A percentile compares a stretch with the other conserved stretches of the same genome.
Conservation (phyloP, 2,329 filamentous ascomycete species). For the Pseudonectria foliicola region DNA sequence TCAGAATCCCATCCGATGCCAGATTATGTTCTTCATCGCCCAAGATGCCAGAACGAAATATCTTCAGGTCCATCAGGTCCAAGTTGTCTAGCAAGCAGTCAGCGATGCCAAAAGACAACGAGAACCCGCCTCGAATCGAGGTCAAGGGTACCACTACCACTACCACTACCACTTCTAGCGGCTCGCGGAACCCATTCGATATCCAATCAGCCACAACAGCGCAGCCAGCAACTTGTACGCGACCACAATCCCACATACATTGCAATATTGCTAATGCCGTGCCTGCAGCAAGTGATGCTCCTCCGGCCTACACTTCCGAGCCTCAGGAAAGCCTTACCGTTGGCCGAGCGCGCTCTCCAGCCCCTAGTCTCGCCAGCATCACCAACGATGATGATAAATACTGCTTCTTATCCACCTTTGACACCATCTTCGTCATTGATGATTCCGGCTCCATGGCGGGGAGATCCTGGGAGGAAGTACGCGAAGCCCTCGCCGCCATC, state of each 20-base stretch:
- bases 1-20: too few species aligned
- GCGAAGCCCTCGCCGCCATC: slow-evolving; percentile 62
- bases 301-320: slow-evolving; percentile 27
- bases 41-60: slow-evolving; percentile 8
- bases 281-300: slow-evolving; percentile 21
- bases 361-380: slow-evolving; percentile 20
- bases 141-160: too few species aligned
- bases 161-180: neutral
- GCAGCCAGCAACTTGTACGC: neutral
- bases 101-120: too few species aligned
- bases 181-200: too few species aligned
- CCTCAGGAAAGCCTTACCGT: neutral
- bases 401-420: slow-evolving; percentile 69
- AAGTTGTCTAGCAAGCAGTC: slow-evolving; percentile 28
- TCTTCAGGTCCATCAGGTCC: slow-evolving; percentile 27
- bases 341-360: slow-evolving; percentile 5
- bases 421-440: slow-evolving; percentile 87
- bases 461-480: slow-evolving; percentile 67
- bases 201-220: too few species aligned
- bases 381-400: slow-evolving; percentile 57
- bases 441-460: slow-evolving; percentile 85
- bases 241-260: neutral
- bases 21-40: too few species aligned
- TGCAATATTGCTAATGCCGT: neutral
- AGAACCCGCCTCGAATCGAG: too few species aligned